A percentile compares a stretch with the other conserved stretches of the same genome.
Evolutionary conservation across 2,329 filamentous ascomycete species (phyloP).

Genomic region (Neofusicoccum cordaticola): DNA sequence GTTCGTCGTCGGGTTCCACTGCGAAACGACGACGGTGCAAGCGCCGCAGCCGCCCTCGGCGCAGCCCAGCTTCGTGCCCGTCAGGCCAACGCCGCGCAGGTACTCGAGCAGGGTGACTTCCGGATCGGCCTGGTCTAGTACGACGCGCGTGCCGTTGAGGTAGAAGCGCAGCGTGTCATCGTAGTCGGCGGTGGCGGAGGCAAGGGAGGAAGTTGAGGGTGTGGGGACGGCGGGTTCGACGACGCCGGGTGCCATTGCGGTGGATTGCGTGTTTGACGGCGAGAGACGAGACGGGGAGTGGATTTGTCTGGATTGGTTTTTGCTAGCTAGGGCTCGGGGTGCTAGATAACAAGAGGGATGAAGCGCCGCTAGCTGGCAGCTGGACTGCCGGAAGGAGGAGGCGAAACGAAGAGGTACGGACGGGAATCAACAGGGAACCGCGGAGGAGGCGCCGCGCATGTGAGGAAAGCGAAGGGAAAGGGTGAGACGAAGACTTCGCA

Average conservation of each 20-base stretch:
- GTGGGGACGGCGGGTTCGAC: slow-evolving; percentile 49
- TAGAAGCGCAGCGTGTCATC: slow-evolving; percentile 90
- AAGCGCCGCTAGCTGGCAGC: not conserved
- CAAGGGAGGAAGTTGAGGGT: slow-evolving; percentile 48
- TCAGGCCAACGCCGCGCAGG: slow-evolving; percentile 85
- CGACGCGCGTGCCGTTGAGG: slow-evolving; percentile 87
- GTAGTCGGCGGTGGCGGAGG: slow-evolving; percentile 69
- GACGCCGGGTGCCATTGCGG: slow-evolving; percentile 58
- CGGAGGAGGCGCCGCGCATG: not conserved
- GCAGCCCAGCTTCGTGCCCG: slow-evolving; percentile 94
- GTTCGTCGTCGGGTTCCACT: slow-evolving; percentile 88
- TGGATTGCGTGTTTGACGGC: not conserved
- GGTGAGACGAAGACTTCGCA: not conserved
- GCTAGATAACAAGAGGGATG: not conserved
- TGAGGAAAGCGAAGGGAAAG: not conserved
- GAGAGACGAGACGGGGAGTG: not conserved
- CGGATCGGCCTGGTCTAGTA: slow-evolving; percentile 82
- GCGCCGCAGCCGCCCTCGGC: slow-evolving; percentile 95
- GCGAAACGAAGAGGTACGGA: not conserved
- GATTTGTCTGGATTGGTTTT: not conserved
- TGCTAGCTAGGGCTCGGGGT: not conserved
- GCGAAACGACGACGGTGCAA: slow-evolving; percentile 87
- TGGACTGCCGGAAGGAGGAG: not conserved
- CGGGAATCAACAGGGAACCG: not conserved
- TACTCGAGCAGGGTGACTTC: slow-evolving; percentile 93